These are phyloP conservation scores for Globisporangium uncinulatum DNA, from an alignment of 352 stramenopile species.

Conservation along the genomic window DNA sequence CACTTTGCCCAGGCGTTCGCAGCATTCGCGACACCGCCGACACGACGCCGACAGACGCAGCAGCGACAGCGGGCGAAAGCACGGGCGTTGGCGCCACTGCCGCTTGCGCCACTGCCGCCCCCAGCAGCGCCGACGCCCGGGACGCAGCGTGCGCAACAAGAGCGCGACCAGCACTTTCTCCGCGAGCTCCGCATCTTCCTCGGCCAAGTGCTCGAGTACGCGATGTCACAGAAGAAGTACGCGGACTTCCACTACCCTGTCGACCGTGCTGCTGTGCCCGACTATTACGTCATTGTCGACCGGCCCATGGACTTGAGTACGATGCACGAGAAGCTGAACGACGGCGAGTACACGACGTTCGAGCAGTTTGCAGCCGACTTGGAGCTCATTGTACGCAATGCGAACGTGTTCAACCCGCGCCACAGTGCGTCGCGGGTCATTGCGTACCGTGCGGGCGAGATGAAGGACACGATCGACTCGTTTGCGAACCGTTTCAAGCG, in stretches of 20 bases:
- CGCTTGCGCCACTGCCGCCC: constrained; percentile 37
- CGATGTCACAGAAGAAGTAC: constrained; percentile 60
- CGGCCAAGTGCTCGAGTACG: constrained; percentile 79
- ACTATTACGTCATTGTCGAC: constrained; percentile 89
- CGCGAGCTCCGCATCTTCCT: constrained; percentile 88
- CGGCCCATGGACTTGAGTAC: constrained; percentile 83
- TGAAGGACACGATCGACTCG: constrained; percentile 88
- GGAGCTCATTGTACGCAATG: constrained; percentile 84
- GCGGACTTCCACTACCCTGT: constrained; percentile 68
- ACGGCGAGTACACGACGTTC: constrained; percentile 86
- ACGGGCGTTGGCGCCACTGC: constrained; percentile 38
- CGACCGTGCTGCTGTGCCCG: constrained; percentile 68
- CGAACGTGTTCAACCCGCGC: constrained; percentile 88
- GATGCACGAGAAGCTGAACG: constrained; percentile 88
- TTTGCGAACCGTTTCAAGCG: constrained; percentile 85
- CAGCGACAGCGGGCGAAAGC: constrained; percentile 7
- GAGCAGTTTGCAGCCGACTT: constrained; percentile 87
- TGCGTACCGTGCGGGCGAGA: constrained; percentile 70
- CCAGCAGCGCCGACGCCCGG: constrained; percentile 21
- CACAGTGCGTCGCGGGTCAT: constrained; percentile 67
- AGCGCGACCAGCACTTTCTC: constrained; percentile 78
- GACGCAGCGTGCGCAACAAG: constrained; percentile 40
- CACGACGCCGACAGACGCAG: constrained; percentile 10
- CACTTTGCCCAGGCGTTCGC: constrained; percentile 67
- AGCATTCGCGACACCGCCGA: constrained; percentile 45